Base-by-base conservation (phyloP, 2,329 filamentous ascomycete genomes). In the Fusarium subtropicale region DNA sequence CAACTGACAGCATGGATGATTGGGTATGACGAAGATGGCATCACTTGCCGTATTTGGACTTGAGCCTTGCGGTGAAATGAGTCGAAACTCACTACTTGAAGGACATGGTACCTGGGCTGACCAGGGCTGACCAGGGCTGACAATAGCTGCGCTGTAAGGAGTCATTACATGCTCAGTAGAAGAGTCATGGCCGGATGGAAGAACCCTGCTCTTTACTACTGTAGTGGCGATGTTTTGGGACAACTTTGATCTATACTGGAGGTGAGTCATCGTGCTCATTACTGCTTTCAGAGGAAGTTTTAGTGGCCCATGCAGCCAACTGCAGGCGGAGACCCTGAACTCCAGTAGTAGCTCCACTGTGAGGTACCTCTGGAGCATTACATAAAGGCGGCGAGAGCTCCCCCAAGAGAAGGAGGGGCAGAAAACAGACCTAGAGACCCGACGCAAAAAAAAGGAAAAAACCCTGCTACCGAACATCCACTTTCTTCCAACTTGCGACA, bases 371-470 rank as follows among this genome's bases (percentile, higher is more conserved):
- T 24, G 44, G 42, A 38, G 33, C 30, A 58, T 69, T 73, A 72
- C 71, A 73, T 73, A 73, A 73, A 73, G 41, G 63, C 64, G 61
- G 64, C 67, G 55, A 54, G 58, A 71, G 66, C 67, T 73, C 60
- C 56, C 56, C 24, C n/a, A 28, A 34, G 41, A 50, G 15, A 48
- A 60, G 51, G 64, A 66, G 59, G 68, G 59, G 58, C 68, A 66
- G 59, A 60, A 55, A 61, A 64, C 33, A 51, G 24, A 22, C 20
- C 20, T 22, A 39, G 15, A 34, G 33, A 39, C 33, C 33, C 33
- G 33, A 39, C 33, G 24, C 18, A 39, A 34, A 58, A 57, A 22
- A 47, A 41, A 31, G 16, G n/a, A 73, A 73, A 72, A 71, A 69
- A 50, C 53, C 58, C 42, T 50, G 56, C 60, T n/a, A 46, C 57